These are phyloP conservation scores for Holtermannia corniformis DNA, from an alignment of 768 basidiomycete genomes.

Conservation along the genomic window DNA sequence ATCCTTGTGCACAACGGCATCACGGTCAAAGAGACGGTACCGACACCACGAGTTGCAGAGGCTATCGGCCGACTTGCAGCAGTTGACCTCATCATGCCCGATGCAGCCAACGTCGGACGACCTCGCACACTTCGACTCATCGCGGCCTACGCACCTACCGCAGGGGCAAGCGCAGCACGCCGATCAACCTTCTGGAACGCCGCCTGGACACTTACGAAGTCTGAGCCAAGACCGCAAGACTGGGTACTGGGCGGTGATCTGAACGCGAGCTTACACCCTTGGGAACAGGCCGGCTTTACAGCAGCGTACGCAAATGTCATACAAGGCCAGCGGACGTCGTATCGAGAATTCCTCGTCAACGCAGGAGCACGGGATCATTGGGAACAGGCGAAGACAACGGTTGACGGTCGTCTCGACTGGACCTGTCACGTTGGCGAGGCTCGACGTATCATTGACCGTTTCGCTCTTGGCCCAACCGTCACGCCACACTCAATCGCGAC, in stretches of 20 bases:
- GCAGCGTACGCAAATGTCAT: neutral
- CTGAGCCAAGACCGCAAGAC: neutral
- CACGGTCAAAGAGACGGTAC: neutral
- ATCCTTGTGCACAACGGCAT: constrained; percentile 1
- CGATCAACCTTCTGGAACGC: constrained; percentile 2
- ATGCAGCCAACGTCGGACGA: neutral
- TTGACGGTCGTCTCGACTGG: neutral
- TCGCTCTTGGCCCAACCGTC: neutral
- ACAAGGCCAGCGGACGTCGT: neutral
- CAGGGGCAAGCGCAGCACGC: too few relatives aligned
- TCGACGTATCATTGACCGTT: constrained; percentile 3
- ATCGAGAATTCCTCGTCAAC: constrained; percentile 5
- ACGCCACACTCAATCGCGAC: neutral
- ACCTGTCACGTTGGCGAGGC: neutral
- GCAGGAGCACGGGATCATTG: constrained; percentile 4
- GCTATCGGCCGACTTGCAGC: constrained; percentile 3
- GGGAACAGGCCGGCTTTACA: neutral
- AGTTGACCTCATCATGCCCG: constrained; percentile 6
- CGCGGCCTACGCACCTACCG: constrained; percentile 8
- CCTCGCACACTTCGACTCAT: constrained; percentile 1
- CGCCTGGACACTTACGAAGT: neutral
- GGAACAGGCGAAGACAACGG: neutral
- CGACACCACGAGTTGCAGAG: neutral
- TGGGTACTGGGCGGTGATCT: constrained; percentile 9
- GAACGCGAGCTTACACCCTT: constrained; percentile 4